Evolutionary conservation across 345 rosid species (phyloP), one percentile per base, ranked within the genome.

Genomic region (Eutrema yunnanense): DNA sequence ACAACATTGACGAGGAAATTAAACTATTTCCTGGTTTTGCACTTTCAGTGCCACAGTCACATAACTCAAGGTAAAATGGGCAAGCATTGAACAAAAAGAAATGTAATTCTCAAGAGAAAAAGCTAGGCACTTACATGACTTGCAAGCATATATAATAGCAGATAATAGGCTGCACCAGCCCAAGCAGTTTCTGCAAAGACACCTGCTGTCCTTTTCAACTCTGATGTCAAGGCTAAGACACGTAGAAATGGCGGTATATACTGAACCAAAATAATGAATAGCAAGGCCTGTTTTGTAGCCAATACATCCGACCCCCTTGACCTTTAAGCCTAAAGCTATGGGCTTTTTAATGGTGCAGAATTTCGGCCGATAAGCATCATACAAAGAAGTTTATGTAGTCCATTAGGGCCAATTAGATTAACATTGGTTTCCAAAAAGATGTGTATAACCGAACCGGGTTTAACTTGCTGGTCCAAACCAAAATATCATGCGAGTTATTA

Each of bases 151-250:
- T 89, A 93, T 22, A 90, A 53, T 4, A 93, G 86, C 85, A 93
- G 74, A 76, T 93, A 90, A 78, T 79, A 90, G 8, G 88, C 97
- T 62, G 98, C 98, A 73, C 98, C 98, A 13, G 97, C 94, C 98
- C 97, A 90, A 38, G 94, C 92, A 58, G 97, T 88, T 80, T 93
- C 94, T 14, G 96, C 97, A 80, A 93, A 86, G 61, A 93, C 97
- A 72, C 98, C 98, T 0, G 96, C 81, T 37, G 98, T 90, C 62
- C 98, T 87, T 79, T 89, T 93, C 74, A 93, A 76, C 77, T 93
- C 98, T 50, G 96, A 85, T 51, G 84, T 85, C 72, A 93, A 73
- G 1, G 98, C 96, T 4, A 81, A 7, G 53, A 90, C 51, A 22
- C 98, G 92, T 49, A 86, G 69, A 44, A 85, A 81, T 71, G 97